Percentiles rank a stretch among this genome's conserved stretches.
phyloP scores from a whole-genome alignment of 2,329 filamentous ascomycete species.

The Alternaria alternata region DNA sequence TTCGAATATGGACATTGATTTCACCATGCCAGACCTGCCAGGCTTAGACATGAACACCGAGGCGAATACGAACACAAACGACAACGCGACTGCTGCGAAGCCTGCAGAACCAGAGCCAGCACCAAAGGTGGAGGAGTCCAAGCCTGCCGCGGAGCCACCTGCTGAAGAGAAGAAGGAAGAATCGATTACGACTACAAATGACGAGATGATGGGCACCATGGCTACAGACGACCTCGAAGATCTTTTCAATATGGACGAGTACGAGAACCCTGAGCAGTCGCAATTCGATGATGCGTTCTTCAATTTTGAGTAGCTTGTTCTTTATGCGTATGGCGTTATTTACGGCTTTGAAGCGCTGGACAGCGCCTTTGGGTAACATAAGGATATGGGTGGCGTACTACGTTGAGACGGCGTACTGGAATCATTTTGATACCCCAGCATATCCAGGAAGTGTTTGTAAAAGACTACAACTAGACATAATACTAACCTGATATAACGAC shows the following conservation, averaged over 20 bases:
- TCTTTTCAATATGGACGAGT: constrained; percentile 47
- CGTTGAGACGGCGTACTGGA: background rate
- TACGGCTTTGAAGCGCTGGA: background rate
- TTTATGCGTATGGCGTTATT: background rate
- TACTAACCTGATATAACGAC: background rate
- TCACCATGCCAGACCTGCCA: constrained; percentile 43
- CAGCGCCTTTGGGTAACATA: background rate
- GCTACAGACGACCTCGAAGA: constrained; percentile 45
- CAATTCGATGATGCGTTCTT: constrained; percentile 53
- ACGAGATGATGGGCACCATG: constrained; percentile 42
- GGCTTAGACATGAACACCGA: constrained; percentile 27
- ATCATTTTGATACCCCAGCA: constrained; percentile 12
- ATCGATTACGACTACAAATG: constrained; percentile 9
- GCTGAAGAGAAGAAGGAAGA: constrained; percentile 12
- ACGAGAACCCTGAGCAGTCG: constrained; percentile 43
- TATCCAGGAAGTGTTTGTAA: constrained; percentile 1
- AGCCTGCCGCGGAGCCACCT: constrained; percentile 16
- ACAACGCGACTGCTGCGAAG: constrained; percentile 11
- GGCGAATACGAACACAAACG: background rate
- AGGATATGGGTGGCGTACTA: background rate
- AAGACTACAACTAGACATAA: background rate
- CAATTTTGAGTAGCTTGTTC: constrained; percentile 32
- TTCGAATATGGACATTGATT: constrained; percentile 39
- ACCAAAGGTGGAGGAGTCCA: constrained; percentile 16
- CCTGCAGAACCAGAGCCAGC: constrained; percentile 9